Evolutionary conservation across 345 rosid species (phyloP).

Genomic region (Syzygium aqueum): DNA sequence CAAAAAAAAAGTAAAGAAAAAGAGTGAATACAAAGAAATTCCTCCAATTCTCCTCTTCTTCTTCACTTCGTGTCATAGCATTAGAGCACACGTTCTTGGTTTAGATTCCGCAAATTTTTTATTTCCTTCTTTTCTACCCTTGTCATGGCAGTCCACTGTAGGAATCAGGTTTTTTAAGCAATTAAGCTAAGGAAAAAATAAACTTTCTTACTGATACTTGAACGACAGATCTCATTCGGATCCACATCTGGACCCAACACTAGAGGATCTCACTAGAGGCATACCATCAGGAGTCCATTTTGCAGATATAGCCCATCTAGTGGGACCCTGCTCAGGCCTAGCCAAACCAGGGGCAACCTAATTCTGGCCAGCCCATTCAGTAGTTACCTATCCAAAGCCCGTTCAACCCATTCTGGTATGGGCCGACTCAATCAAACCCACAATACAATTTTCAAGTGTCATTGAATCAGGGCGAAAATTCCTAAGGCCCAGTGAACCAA

Average conservation of each 20-base stretch:
- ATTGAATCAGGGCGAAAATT: too few relatives aligned
- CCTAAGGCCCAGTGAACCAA: too few relatives aligned
- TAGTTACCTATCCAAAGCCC: background rate
- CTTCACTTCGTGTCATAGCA: too few relatives aligned
- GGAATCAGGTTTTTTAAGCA: background rate
- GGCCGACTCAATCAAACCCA: background rate
- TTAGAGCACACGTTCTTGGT: background rate
- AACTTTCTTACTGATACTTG: background rate
- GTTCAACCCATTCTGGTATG: background rate
- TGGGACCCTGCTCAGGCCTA: fast-evolving
- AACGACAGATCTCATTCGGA: background rate
- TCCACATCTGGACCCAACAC: too few relatives aligned
- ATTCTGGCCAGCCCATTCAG: background rate
- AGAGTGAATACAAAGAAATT: too few relatives aligned
- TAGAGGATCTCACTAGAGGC: background rate
- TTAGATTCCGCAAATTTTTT: background rate
- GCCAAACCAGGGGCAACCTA: background rate
- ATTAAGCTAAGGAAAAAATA: background rate
- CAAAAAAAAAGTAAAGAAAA: too few relatives aligned
- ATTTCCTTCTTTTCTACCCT: background rate
- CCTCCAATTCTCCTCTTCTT: too few relatives aligned
- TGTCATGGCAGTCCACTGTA: background rate
- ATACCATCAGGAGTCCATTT: background rate
- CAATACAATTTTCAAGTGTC: too few relatives aligned
- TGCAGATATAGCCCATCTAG: background rate